Percentiles rank a stretch among this genome's conserved stretches.
Conservation (phyloP, 495 filamentous ascomycete genomes). For the Penicillium flavigenum region DNA sequence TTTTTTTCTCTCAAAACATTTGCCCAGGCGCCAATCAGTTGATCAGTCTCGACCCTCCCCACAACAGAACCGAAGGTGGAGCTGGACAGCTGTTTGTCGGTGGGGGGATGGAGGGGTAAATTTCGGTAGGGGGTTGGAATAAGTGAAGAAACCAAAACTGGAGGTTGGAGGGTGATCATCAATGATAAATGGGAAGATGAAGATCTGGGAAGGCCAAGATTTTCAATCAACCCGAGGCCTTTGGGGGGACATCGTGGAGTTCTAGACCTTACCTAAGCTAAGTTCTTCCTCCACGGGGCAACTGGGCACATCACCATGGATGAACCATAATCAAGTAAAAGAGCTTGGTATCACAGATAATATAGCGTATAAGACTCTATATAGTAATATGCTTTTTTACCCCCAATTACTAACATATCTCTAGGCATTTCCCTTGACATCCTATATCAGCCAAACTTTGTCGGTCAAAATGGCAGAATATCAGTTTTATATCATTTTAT, state of each 20-base stretch:
- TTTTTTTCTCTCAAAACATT: constrained; percentile 24
- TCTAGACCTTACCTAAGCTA: constrained; percentile 9
- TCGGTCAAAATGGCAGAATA: background rate
- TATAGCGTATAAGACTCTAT: background rate
- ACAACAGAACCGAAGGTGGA: constrained; percentile 34
- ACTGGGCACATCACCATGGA: background rate
- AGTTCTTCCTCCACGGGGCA: background rate
- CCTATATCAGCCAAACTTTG: background rate
- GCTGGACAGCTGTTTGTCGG: constrained; percentile 23
- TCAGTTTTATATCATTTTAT: background rate
- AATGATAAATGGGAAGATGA: background rate
- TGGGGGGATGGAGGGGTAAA: constrained; percentile 17
- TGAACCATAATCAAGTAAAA: background rate
- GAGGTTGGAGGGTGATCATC: background rate
- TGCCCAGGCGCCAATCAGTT: constrained; percentile 27
- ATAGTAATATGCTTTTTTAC: background rate
- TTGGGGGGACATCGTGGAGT: background rate
- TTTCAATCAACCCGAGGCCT: background rate
- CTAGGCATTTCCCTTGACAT: too few species aligned
- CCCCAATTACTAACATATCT: too few species aligned
- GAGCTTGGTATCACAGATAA: background rate
- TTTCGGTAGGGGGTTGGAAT: background rate
- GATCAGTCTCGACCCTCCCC: constrained; percentile 31
- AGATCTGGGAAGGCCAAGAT: background rate
- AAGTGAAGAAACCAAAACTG: background rate